Evolutionary conservation across 306 rosid genomes (phyloP).

Genomic region (Rosa rugosa): DNA sequence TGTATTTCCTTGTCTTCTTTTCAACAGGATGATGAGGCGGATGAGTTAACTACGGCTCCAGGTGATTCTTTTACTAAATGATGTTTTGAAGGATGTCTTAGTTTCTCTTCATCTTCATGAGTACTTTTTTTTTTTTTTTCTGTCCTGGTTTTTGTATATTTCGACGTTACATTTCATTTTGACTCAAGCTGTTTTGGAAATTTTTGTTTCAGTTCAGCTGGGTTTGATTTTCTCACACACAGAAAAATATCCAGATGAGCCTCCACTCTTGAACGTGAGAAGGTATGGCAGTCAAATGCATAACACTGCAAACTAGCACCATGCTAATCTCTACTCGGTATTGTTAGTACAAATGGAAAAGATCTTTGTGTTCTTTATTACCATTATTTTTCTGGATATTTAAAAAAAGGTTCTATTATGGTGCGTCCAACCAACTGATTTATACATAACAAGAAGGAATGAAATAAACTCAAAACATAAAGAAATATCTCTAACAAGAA

Average conservation of each 20-base stretch:
- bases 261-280: constrained; percentile 86
- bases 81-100: constrained; percentile 21
- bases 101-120: constrained; percentile 27
- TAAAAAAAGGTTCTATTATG: neutral
- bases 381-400: neutral
- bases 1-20: constrained; percentile 24
- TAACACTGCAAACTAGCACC: neutral
- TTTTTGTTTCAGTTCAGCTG: constrained; percentile 77
- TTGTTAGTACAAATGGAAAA: neutral
- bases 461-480: neutral
- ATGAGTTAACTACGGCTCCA: constrained; percentile 51
- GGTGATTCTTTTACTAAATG: constrained; percentile 48
- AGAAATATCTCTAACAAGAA: neutral
- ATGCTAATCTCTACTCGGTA: constrained; percentile 3
- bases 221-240: constrained; percentile 89
- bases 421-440: neutral
- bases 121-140: neutral
- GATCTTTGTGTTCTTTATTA: neutral
- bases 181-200: constrained; percentile 24
- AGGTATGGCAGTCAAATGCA: constrained; percentile 46
- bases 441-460: neutral
- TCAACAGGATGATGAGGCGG: constrained; percentile 83
- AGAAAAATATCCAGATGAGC: constrained; percentile 95
- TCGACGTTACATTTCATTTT: constrained; percentile 20
- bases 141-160: constrained; percentile 12